phyloP scores from a whole-genome alignment of 2,329 filamentous ascomycete species.

The Xylaria sp. region DNA sequence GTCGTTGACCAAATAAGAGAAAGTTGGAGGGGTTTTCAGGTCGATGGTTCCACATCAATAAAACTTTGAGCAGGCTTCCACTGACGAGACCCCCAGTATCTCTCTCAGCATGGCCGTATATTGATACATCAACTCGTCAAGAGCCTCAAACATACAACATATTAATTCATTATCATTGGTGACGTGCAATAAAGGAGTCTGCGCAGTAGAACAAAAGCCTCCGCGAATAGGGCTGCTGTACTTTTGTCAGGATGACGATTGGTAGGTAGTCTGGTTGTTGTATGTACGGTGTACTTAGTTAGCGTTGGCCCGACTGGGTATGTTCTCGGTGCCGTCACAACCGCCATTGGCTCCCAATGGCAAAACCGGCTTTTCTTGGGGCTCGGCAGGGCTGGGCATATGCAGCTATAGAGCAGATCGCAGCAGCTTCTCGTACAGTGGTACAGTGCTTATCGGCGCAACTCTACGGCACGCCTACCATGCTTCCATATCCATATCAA shows the following conservation, averaged over 20 bases:
- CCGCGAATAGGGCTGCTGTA: not conserved
- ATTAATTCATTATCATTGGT: no score
- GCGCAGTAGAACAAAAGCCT: not conserved
- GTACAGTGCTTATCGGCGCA: conserved; percentile 10
- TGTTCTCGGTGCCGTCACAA: conserved; percentile 15
- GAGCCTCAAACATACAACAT: no score
- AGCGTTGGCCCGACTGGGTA: conserved; percentile 15
- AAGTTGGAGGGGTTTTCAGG: no score
- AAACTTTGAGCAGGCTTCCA: no score
- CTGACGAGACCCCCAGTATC: no score
- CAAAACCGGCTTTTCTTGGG: conserved; percentile 34
- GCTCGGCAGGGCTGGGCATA: conserved; percentile 36
- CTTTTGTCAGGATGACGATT: conserved; percentile 3
- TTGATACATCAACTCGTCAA: no score
- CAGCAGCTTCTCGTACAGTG: conserved; percentile 16
- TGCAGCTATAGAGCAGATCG: conserved; percentile 30
- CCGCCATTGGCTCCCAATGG: conserved; percentile 33
- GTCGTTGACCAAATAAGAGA: no score
- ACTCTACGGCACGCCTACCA: not conserved
- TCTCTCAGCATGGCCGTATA: no score
- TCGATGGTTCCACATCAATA: no score
- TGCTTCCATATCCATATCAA: no score
- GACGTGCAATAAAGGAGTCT: not conserved
- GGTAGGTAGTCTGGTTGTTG: not conserved
- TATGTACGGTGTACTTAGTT: conserved; percentile 3